A percentile compares a stretch with the other conserved stretches of the same genome.
Evolutionary conservation across 495 filamentous ascomycete species (phyloP).

Genomic region (Staphylotrichum tortipilum): DNA sequence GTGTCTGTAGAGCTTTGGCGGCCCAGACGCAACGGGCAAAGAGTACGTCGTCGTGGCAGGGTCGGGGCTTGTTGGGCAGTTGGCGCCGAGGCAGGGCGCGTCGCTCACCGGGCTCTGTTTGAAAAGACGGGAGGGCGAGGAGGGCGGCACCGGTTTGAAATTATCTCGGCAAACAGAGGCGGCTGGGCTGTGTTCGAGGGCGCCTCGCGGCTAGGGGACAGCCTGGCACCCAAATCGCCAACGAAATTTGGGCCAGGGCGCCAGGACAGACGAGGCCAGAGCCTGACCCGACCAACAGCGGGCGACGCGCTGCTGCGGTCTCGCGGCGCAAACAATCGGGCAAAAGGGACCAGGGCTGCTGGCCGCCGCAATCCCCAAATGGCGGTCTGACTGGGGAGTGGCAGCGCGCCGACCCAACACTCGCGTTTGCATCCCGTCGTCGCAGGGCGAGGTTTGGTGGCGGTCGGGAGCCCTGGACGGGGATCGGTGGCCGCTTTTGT

Average conservation of each 20-base stretch:
- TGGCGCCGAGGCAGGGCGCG: not conserved
- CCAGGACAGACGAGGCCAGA: too few relatives aligned
- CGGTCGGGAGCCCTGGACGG: too few relatives aligned
- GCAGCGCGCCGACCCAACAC: not conserved
- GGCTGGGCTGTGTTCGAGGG: not conserved
- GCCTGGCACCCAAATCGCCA: too few relatives aligned
- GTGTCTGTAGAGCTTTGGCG: too few relatives aligned
- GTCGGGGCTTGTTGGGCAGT: not conserved
- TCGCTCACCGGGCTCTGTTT: not conserved
- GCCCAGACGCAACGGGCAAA: not conserved
- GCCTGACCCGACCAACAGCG: not conserved
- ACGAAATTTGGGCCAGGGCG: too few relatives aligned
- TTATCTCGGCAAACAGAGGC: not conserved
- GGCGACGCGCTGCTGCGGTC: conserved; percentile 3
- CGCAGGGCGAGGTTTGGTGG: too few relatives aligned
- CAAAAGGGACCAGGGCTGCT: not conserved
- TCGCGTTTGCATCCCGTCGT: not conserved
- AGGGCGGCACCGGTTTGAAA: not conserved
- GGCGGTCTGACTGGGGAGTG: conserved; percentile 8
- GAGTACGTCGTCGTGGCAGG: too few relatives aligned
- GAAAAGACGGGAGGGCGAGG: not conserved
- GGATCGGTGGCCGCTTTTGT: not conserved
- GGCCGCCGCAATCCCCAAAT: conserved; percentile 6
- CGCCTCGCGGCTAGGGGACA: too few relatives aligned
- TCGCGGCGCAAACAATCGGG: conserved; percentile 4